Evolutionary conservation across 2,329 filamentous ascomycete genomes (phyloP).

Genomic region (Elsinoe ampelina): DNA sequence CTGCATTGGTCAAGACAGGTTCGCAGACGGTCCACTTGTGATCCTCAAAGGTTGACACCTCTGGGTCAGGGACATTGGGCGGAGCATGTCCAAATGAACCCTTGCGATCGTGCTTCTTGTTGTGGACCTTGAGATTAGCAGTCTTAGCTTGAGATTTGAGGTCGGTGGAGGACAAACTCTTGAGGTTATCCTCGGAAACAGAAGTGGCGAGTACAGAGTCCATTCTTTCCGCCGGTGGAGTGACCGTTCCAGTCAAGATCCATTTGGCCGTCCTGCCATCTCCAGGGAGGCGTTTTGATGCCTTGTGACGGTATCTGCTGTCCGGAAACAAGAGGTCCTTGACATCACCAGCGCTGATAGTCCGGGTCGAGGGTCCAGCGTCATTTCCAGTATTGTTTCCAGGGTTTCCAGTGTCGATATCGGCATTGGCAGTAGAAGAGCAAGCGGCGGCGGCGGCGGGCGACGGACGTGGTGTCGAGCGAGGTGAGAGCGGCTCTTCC

Average conservation of each 20-base stretch:
- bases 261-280: slow-evolving; percentile 19
- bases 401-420: slow-evolving; percentile 15
- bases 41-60: slow-evolving; percentile 48
- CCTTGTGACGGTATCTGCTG: not conserved
- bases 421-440: slow-evolving; percentile 18
- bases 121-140: not conserved
- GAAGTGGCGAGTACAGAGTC: not conserved
- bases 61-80: slow-evolving; percentile 28
- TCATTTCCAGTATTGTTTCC: not conserved
- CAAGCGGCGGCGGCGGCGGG: slow-evolving; percentile 15
- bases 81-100: slow-evolving; percentile 39
- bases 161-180: not conserved
- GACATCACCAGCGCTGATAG: slow-evolving; percentile 34
- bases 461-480: slow-evolving; percentile 12
- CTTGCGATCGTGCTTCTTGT: not conserved
- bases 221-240: not conserved
- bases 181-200: not conserved
- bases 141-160: not conserved
- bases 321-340: slow-evolving; percentile 62
- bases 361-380: not conserved
- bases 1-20: slow-evolving; percentile 86
- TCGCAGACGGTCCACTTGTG: slow-evolving; percentile 75
- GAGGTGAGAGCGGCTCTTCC: not conserved
- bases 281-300: not conserved
- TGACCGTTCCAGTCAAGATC: not conserved